These are phyloP conservation scores for Kalmanozyma brasiliensis DNA, from an alignment of 1,284 basidiomycete genomes.

Conservation along the genomic window DNA sequence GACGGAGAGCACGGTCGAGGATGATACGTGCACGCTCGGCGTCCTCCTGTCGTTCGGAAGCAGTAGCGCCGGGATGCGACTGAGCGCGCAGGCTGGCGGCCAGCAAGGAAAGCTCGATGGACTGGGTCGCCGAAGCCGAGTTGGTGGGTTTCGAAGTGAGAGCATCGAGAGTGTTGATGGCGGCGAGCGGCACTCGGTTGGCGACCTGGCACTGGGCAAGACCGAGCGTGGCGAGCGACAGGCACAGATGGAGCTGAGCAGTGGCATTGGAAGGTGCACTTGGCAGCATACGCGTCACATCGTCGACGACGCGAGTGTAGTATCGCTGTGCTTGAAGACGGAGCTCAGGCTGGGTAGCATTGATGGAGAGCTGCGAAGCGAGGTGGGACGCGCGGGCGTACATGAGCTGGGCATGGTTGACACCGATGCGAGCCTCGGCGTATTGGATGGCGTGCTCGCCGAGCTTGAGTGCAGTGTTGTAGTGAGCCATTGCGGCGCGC, in stretches of 20 bases:
- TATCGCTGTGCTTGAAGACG: slow-evolving; percentile 58
- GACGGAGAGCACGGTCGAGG: slow-evolving; percentile 59
- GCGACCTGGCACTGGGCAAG: slow-evolving; percentile 63
- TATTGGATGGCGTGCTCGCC: slow-evolving; percentile 66
- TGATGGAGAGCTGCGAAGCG: slow-evolving; percentile 51
- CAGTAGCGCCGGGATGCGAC: slow-evolving; percentile 57
- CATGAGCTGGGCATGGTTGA: slow-evolving; percentile 58
- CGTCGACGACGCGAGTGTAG: slow-evolving; percentile 59
- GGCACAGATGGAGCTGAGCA: slow-evolving; percentile 44
- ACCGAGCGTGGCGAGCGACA: slow-evolving; percentile 62
- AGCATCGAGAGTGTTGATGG: slow-evolving; percentile 59
- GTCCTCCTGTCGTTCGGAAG: slow-evolving; percentile 45
- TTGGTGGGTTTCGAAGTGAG: slow-evolving; percentile 45
- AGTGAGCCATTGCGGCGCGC: slow-evolving; percentile 45
- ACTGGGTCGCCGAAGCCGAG: slow-evolving; percentile 37
- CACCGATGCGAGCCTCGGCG: slow-evolving; percentile 56
- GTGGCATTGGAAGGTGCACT: slow-evolving; percentile 18
- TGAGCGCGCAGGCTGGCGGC: slow-evolving; percentile 55
- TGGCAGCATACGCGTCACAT: slow-evolving; percentile 39
- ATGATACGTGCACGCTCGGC: slow-evolving; percentile 54
- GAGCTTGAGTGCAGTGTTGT: slow-evolving; percentile 62
- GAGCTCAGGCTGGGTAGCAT: slow-evolving; percentile 44
- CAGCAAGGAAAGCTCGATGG: slow-evolving; percentile 58
- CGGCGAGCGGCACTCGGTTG: slow-evolving; percentile 55
- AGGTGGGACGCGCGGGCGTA: slow-evolving; percentile 63